A percentile compares a stretch with the other conserved stretches of the same genome.
Conservation (phyloP, 768 basidiomycete species). For the Postia placenta region DNA sequence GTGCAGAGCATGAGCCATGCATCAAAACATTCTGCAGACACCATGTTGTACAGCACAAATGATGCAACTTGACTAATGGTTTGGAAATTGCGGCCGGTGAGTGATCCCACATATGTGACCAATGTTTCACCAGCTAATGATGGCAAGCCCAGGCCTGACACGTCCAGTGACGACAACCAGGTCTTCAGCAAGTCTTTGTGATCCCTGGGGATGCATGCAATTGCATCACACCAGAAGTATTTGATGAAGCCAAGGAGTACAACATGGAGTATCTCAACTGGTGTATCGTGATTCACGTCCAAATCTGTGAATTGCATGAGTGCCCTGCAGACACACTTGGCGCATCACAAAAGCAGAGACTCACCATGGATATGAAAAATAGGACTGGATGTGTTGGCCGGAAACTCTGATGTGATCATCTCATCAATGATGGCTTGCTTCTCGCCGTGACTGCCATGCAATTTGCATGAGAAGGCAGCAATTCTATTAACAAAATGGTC, state of each 20-base stretch:
- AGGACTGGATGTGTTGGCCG: conserved; percentile 27
- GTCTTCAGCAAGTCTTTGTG: conserved; percentile 22
- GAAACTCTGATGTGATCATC: background rate
- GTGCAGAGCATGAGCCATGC: too few species aligned
- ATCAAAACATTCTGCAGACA: conserved; percentile 20
- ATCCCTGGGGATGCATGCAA: conserved; percentile 15
- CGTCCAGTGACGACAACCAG: conserved; percentile 26
- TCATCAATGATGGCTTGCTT: conserved; percentile 16
- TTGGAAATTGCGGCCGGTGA: background rate
- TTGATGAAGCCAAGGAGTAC: conserved; percentile 41
- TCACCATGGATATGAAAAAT: conserved; percentile 24
- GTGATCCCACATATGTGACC: conserved; percentile 28
- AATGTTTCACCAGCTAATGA: conserved; percentile 25
- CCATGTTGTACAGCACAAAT: conserved; percentile 31
- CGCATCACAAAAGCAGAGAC: background rate
- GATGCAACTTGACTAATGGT: conserved; percentile 26
- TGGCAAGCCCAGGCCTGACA: conserved; percentile 27
- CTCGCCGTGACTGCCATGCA: background rate
- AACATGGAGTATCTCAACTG: conserved; percentile 39
- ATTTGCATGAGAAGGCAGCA: background rate
- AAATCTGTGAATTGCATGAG: conserved; percentile 22
- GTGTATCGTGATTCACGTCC: conserved; percentile 37
- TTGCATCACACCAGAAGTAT: conserved; percentile 40
- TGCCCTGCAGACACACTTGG: too few species aligned
- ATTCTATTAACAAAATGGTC: conserved; percentile 19